Percentiles rank a stretch among this genome's conserved stretches.
phyloP scores from a whole-genome alignment of 345 rosid genomes.

The Hypericum perforatum region DNA sequence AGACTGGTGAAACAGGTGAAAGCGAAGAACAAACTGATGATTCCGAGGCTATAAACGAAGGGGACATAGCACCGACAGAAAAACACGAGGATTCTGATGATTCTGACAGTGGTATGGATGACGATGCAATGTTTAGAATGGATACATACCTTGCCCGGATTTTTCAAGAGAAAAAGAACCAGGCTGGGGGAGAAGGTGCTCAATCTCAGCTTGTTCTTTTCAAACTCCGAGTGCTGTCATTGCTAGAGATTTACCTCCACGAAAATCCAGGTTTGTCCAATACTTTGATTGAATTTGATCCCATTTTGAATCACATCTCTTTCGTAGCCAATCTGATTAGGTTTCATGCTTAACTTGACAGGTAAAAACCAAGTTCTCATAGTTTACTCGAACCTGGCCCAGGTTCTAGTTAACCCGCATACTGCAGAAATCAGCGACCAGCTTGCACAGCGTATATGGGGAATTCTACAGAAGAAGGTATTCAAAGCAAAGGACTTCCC shows the following conservation, averaged over 20 bases:
- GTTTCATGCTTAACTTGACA: conserved; percentile 21
- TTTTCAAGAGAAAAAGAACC: conserved; percentile 82
- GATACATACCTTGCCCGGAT: conserved; percentile 83
- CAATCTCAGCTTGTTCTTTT: conserved; percentile 88
- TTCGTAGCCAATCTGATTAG: conserved; percentile 2
- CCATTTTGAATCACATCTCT: too few species aligned
- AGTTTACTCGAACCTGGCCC: conserved; percentile 72
- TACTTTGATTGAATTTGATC: conserved; percentile 2
- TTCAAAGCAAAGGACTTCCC: conserved; percentile 77
- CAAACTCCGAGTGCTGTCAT: conserved; percentile 85
- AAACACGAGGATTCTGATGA: conserved; percentile 54
- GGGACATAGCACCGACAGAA: conserved; percentile 36
- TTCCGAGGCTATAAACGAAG: conserved; percentile 49
- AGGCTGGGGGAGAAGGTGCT: conserved; percentile 76
- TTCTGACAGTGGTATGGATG: conserved; percentile 90
- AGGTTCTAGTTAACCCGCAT: conserved; percentile 61
- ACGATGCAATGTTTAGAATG: conserved; percentile 96
- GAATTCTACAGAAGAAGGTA: conserved; percentile 77
- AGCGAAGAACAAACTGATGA: conserved; percentile 76
- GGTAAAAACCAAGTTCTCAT: conserved; percentile 74
- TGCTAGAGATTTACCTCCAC: conserved; percentile 83
- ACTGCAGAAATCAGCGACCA: conserved; percentile 75
- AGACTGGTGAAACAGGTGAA: conserved; percentile 57
- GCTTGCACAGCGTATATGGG: conserved; percentile 90
- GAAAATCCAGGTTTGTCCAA: conserved; percentile 68